These are phyloP conservation scores for Penicillium corylophilum DNA, from an alignment of 2,329 filamentous ascomycete species.

Conservation along the genomic window DNA sequence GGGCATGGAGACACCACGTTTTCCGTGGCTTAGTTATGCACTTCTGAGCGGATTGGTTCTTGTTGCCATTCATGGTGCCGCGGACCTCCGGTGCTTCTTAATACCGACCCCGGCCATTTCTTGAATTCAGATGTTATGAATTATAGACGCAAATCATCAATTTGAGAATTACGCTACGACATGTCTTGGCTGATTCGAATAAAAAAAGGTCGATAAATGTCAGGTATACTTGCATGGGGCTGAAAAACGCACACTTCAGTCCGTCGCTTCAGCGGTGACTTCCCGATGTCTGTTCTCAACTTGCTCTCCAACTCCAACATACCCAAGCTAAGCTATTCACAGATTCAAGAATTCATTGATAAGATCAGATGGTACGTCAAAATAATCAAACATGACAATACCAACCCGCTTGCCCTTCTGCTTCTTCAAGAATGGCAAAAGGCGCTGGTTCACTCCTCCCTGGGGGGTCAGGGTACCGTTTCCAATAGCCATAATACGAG, in stretches of 20 bases:
- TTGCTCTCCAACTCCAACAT: background rate
- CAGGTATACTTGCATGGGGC: too few species aligned
- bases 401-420: slow-evolving; percentile 49
- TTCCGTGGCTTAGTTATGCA: background rate
- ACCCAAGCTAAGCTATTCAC: background rate
- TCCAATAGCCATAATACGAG: slow-evolving; percentile 49
- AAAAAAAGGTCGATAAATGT: too few species aligned
- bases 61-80: background rate
- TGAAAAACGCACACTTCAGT: background rate
- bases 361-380: slow-evolving; percentile 44
- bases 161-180: too few species aligned
- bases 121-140: background rate
- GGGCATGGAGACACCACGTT: background rate
- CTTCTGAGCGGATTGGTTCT: background rate
- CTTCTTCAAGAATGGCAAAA: slow-evolving; percentile 38
- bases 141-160: too few species aligned
- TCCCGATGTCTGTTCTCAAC: background rate
- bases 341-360: slow-evolving; percentile 40
- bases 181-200: too few species aligned
- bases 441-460: slow-evolving; percentile 48
- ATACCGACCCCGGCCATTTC: background rate
- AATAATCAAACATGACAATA: slow-evolving; percentile 56
- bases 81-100: background rate
- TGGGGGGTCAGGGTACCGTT: slow-evolving; percentile 40
- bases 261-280: background rate